Evolutionary conservation across 306 rosid genomes (phyloP).

Genomic region (Malus orientalis): DNA sequence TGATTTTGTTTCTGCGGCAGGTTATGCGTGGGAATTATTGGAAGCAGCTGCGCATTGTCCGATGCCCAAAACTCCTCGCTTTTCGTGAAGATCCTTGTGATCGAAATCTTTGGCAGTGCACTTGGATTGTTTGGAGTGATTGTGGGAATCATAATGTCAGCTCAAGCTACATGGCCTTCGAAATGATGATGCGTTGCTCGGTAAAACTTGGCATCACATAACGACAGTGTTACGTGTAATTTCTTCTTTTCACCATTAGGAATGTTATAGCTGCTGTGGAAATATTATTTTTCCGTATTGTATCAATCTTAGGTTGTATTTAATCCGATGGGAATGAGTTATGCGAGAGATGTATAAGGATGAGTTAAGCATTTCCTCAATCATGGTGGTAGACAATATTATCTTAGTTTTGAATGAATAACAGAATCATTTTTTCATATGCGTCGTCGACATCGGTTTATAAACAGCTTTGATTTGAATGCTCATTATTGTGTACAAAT

Average conservation of each 20-base stretch:
- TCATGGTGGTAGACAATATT: not conserved
- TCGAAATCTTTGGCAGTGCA: constrained; percentile 93
- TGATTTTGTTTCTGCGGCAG: constrained; percentile 30
- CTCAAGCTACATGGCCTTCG: constrained; percentile 95
- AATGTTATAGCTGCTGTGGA: constrained; percentile 10
- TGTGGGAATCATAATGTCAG: constrained; percentile 97
- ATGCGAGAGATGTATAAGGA: constrained; percentile 1
- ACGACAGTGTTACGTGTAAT: not conserved
- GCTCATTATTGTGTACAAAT: not conserved
- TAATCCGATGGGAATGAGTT: not conserved
- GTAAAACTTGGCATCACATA: not conserved
- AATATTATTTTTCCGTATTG: not conserved
- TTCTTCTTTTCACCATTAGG: not conserved
- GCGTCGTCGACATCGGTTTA: not conserved
- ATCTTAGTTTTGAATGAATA: not conserved
- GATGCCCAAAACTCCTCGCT: constrained; percentile 97
- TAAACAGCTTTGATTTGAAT: not conserved
- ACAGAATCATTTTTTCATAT: not conserved
- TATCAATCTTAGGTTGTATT: constrained; percentile 18
- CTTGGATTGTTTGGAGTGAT: constrained; percentile 95
- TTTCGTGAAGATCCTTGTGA: constrained; percentile 96
- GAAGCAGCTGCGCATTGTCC: constrained; percentile 95
- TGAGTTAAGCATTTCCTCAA: constrained; percentile 1
- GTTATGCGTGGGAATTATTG: constrained; percentile 88
- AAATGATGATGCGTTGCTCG: constrained; percentile 22